Conservation (phyloP, 371 early-diverging fungal species). For the Umbelopsis sp. region DNA sequence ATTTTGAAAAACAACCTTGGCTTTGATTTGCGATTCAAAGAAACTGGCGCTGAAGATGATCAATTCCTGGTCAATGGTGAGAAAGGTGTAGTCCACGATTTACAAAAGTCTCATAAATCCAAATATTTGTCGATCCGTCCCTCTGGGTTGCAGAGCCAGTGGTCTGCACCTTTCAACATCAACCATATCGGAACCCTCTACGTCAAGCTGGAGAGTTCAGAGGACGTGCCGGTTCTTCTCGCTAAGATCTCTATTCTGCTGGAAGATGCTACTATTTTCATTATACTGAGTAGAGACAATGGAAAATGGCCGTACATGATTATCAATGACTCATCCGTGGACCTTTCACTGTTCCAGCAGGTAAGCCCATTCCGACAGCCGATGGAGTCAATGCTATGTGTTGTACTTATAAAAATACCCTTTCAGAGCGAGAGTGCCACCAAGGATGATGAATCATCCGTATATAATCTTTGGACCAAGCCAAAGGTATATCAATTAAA, state of each 20-base stretch:
- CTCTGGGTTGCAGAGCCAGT: conserved; percentile 45
- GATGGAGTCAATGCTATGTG: too few relatives aligned
- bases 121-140: conserved; percentile 61
- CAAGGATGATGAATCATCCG: conserved; percentile 3
- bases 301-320: conserved; percentile 72
- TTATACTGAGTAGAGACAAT: conserved; percentile 53
- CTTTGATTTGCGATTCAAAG: conserved; percentile 61
- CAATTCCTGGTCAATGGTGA: conserved; percentile 37
- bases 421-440: neutral
- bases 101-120: conserved; percentile 43
- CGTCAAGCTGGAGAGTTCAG: conserved; percentile 55
- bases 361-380: conserved; percentile 20
- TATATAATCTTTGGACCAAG: neutral
- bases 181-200: conserved; percentile 61
- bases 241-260: conserved; percentile 59
- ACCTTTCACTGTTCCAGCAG: conserved; percentile 60
- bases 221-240: conserved; percentile 35
- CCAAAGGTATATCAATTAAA: conserved; percentile 27
- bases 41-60: conserved; percentile 38
- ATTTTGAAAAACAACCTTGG: conserved; percentile 78
- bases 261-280: conserved; percentile 67
- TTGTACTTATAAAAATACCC: neutral
- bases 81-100: conserved; percentile 58
- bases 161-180: conserved; percentile 80
- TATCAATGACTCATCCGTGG: conserved; percentile 59